phyloP scores from a whole-genome alignment of 2,329 filamentous ascomycete species.

The Arachnopeziza araneosa region DNA sequence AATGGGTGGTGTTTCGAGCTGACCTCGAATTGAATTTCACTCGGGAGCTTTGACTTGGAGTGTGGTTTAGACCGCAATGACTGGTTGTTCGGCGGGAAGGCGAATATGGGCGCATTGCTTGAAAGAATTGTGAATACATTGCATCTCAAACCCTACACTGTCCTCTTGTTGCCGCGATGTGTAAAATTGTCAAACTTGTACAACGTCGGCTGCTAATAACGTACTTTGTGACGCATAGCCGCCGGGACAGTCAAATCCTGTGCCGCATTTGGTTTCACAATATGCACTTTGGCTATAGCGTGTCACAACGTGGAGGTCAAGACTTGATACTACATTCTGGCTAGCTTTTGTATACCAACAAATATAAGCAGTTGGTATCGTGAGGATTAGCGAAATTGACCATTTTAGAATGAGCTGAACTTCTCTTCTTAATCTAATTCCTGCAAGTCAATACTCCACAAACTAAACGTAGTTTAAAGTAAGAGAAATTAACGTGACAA shows the following conservation, averaged over 20 bases:
- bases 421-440: no score
- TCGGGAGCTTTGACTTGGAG: background rate
- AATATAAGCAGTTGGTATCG: no score
- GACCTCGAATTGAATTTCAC: background rate
- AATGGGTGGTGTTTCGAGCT: background rate
- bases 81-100: background rate
- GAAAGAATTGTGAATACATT: background rate
- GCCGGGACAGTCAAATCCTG: background rate
- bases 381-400: no score
- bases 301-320: background rate
- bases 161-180: background rate
- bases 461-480: no score
- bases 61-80: background rate
- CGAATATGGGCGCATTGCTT: background rate
- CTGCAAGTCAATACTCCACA: no score
- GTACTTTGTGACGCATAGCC: background rate
- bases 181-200: background rate
- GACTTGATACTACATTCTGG: no score
- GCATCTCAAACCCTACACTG: background rate
- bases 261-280: background rate
- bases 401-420: no score
- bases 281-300: background rate
- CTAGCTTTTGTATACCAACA: no score
- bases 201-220: background rate
- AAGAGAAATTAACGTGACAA: no score